Base-by-base conservation (phyloP, 2,329 filamentous ascomycete species). In the Sporothrix luriei region DNA sequence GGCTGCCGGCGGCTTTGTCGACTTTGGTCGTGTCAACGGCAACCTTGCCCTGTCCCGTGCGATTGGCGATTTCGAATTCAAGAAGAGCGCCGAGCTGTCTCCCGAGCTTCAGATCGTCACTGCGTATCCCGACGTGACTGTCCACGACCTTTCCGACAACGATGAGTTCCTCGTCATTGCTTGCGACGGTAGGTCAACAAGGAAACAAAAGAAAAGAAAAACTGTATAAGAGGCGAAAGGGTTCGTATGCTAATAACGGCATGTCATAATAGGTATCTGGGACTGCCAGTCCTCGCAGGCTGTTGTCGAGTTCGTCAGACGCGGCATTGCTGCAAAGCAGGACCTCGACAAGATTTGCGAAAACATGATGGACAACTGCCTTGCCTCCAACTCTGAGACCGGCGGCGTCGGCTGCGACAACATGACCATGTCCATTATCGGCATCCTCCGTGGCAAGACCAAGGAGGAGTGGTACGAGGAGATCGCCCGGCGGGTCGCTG, bases 361-460 rank as follows among this genome's bases (percentile, higher is more conserved):
- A 82, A 99, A 99, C 83, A 97, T 99, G 93, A 99, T 99, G 95
- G 94, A 99, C 84, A 99, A 98, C 84, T 99, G 95, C 79, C 85
- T 99, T 74, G 94, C 95, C 52, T 97, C 94, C 72, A 98, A 97
- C 86, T 97, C 94, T 74, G 95, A 99, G 82, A 97, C 94, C 43
- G 95, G 95, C 69, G 95, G 95, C 73, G 94, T 99, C 72, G 95
- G 95, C 72, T 99, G 95, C 80, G 95, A 99, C 84, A 99, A 99
- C 85, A 99, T 99, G 95, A 99, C 95, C 75, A 98, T 99, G 91
- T 84, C 90, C 75, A 87, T 99, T 74, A 84, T 99, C 77, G 95
- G 91, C 74, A 88, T 99, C 78, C 87, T 99, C 75, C 88, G 92
- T 77, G 95, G 94, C 79, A 93, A 92, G 85, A 91, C 89, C 76